A percentile compares a stretch with the other conserved stretches of the same genome.
Evolutionary conservation across 2,329 filamentous ascomycete genomes (phyloP).

Genomic region (Nigrospora oryzae): DNA sequence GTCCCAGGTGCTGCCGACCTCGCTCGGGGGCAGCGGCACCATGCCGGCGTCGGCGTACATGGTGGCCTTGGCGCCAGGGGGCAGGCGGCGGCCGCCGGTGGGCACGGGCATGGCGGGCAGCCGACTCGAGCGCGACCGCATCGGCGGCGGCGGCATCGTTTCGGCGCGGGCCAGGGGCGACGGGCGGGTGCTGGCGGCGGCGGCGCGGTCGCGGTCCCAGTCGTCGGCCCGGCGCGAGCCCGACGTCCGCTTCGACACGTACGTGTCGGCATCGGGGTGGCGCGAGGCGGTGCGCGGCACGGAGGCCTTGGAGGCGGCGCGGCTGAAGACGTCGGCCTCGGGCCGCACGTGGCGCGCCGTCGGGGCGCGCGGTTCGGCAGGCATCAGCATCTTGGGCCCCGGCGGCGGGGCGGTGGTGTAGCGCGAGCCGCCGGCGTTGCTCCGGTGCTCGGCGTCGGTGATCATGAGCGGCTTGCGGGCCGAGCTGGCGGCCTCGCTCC

Average conservation of each 20-base stretch:
- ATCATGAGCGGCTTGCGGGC: slow-evolving; percentile 28
- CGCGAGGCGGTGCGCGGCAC: slow-evolving; percentile 1
- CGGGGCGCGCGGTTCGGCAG: too few species aligned
- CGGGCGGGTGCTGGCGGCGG: slow-evolving; percentile 8
- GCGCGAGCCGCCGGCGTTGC: slow-evolving; percentile 25
- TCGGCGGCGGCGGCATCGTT: not conserved
- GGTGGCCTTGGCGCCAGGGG: not conserved
- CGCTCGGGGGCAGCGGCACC: slow-evolving; percentile 1
- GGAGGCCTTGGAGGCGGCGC: slow-evolving; percentile 3
- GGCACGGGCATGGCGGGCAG: too few species aligned
- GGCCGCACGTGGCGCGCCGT: not conserved
- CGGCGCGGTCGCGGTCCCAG: slow-evolving; percentile 24
- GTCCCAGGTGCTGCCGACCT: slow-evolving; percentile 21
- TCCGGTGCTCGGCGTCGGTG: slow-evolving; percentile 31
- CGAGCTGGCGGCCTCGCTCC: slow-evolving; percentile 28
- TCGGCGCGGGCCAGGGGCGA: not conserved
- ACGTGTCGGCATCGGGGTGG: slow-evolving; percentile 3
- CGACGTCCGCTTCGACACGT: slow-evolving; percentile 2
- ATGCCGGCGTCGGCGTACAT: not conserved
- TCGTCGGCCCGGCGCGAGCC: slow-evolving; percentile 12
- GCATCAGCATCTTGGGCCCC: too few species aligned
- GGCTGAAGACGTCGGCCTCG: slow-evolving; percentile 3
- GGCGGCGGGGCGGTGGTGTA: slow-evolving; percentile 18
- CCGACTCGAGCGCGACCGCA: too few species aligned
- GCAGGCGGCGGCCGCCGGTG: not conserved